These are phyloP conservation scores for Senna tora DNA, from an alignment of 306 rosid genomes.

Conservation along the genomic window DNA sequence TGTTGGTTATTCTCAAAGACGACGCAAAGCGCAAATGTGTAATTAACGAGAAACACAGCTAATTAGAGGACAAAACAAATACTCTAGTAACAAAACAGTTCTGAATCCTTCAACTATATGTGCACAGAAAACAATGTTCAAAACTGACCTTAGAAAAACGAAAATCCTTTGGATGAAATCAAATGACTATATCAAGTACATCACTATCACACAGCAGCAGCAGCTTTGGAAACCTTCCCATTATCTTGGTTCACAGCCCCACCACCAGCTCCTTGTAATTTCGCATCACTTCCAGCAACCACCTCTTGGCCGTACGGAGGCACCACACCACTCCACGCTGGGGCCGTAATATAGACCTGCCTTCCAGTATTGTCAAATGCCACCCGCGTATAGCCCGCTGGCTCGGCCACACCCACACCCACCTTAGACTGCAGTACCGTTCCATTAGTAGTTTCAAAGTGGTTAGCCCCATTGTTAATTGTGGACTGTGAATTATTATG, in stretches of 20 bases:
- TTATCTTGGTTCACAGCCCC: slow-evolving; percentile 46
- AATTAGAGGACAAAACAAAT: too few relatives aligned
- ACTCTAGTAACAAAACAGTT: not conserved
- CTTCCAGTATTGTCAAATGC: slow-evolving; percentile 50
- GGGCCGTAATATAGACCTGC: slow-evolving; percentile 53
- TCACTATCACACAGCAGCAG: slow-evolving; percentile 52
- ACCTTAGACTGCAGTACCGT: slow-evolving; percentile 38
- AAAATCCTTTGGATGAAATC: not conserved
- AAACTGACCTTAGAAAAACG: not conserved
- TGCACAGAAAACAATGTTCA: slow-evolving; percentile 34
- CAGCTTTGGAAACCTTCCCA: slow-evolving; percentile 48
- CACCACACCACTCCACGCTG: slow-evolving; percentile 30
- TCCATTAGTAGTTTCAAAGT: slow-evolving; percentile 32
- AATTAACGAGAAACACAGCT: too few relatives aligned
- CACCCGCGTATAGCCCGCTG: slow-evolving; percentile 54
- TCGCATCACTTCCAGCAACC: slow-evolving; percentile 40
- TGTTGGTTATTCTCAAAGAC: not conserved
- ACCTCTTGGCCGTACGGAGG: slow-evolving; percentile 47
- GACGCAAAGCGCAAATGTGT: not conserved
- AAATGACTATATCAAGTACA: not conserved
- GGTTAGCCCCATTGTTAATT: slow-evolving; percentile 39
- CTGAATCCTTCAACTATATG: not conserved
- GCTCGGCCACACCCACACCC: slow-evolving; percentile 38
- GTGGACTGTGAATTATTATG: slow-evolving; percentile 28
- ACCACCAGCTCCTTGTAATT: slow-evolving; percentile 33